phyloP scores from a whole-genome alignment of 2,329 filamentous ascomycete genomes.

The Dryadomyces quercivorus region DNA sequence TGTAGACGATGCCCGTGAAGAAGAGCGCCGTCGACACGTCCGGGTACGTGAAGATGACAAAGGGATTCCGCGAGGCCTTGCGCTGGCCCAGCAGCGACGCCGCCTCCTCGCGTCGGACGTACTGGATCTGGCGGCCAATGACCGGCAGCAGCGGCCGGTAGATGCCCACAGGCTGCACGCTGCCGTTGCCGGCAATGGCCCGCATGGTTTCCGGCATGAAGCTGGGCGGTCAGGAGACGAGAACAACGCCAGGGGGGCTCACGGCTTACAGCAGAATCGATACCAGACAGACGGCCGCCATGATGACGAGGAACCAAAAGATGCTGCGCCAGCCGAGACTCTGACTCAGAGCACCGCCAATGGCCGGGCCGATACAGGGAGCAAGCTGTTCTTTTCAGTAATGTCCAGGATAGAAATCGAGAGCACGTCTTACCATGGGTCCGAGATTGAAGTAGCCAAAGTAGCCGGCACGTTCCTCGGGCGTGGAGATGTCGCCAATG shows the following conservation, averaged over 20 bases:
- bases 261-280: constrained; percentile 36
- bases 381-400: constrained; percentile 3
- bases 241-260: too few species aligned
- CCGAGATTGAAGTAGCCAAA: constrained; percentile 22
- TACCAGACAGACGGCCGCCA: constrained; percentile 6
- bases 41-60: constrained; percentile 18
- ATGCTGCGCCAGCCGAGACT: constrained; percentile 9
- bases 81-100: neutral
- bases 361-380: constrained; percentile 12
- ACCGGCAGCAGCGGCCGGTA: neutral
- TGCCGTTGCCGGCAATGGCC: constrained; percentile 11
- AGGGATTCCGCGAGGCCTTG: constrained; percentile 15
- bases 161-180: neutral
- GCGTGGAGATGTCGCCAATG: constrained; percentile 20
- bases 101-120: neutral
- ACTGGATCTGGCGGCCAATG: constrained; percentile 7
- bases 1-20: constrained; percentile 22
- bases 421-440: constrained; percentile 14
- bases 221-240: neutral
- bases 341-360: constrained; percentile 14
- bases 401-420: neutral
- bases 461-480: constrained; percentile 20
- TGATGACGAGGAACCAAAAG: constrained; percentile 10
- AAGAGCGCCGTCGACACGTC: constrained; percentile 19
- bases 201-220: constrained; percentile 21